Evolutionary conservation across 208 protist genomes (phyloP), one percentile per base, ranked within the genome.

Genomic region (Leishmania lainsoni): DNA sequence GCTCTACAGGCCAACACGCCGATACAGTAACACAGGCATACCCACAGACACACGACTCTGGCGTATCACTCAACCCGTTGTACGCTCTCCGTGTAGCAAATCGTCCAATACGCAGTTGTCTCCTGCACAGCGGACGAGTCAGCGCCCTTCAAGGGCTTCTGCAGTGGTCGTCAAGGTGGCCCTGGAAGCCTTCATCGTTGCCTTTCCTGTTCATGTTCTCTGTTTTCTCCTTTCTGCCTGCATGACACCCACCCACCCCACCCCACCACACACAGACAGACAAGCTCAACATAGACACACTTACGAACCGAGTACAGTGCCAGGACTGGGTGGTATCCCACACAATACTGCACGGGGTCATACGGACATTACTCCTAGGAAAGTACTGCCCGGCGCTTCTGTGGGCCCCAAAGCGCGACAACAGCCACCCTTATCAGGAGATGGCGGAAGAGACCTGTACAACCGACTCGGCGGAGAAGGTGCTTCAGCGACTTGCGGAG

Each of bases 401-500:
- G 22, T 1, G 20, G n/a, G 6, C 26, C 68, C 42, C 42, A 4
- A 42, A 29, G 2, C 35, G 68, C 32, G 35, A 16, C 42, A 20
- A 17, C 42, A 42, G 42, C 22, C 42, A 45, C 10, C n/a, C 10
- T 59, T 26, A 12, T n/a, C 8, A 22, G 66, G 39, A 58, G 71
- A 76, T 76, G 71, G 14, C 71, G 71, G 71, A 59, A 42, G 48
- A 58, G 32, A 39, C 54, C 17, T 39, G 6, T 59, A 32, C 32
- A 5, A 0, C 48, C 39, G 74, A 77, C 9, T 66, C 74, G 74
- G 82, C 79, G 79, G 66, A 48, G 59, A 77, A 80, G 69, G 22
- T 86, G 16, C 89, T 96, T 77, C 85, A 90, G 49, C 86, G 86
- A 52, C 87, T 96, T 49, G 87, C 85, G 35, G 73, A 92, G 66